Conservation (phyloP, 805 yeast species). For the Helenozyma rhizophorensis region DNA sequence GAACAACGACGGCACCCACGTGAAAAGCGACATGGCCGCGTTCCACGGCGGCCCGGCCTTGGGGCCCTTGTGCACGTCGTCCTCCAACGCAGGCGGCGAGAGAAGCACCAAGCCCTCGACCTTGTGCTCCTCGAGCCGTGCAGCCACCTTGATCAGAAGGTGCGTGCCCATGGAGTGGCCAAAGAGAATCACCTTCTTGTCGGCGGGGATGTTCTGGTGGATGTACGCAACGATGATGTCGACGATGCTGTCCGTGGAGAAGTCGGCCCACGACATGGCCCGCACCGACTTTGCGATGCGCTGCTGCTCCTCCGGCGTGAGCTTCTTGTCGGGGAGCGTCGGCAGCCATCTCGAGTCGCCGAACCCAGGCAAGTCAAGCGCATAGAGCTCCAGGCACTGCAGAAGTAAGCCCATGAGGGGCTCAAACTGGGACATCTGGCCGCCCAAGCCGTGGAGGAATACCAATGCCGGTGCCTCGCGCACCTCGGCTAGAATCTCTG, state of each 20-base stretch:
- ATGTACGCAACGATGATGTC: conserved; percentile 36
- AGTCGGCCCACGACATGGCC: conserved; percentile 38
- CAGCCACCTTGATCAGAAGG: conserved; percentile 44
- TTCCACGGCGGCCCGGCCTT: conserved; percentile 2
- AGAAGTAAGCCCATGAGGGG: conserved; percentile 60
- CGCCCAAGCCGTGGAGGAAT: conserved; percentile 87
- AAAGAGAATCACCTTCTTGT: conserved; percentile 43
- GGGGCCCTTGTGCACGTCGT: conserved; percentile 15
- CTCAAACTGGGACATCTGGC: conserved; percentile 83
- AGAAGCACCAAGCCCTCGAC: conserved; percentile 48
- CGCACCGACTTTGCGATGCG: conserved; percentile 26
- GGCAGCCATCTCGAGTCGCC: conserved; percentile 46
- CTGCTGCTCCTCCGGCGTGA: conserved; percentile 28
- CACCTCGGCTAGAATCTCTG: conserved; percentile 31
- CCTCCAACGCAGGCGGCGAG: conserved; percentile 43
- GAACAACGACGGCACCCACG: conserved; percentile 43
- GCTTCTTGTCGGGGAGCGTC: conserved; percentile 12
- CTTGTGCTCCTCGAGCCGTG: conserved; percentile 28
- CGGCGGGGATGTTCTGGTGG: conserved; percentile 31
- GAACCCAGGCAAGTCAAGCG: conserved; percentile 86
- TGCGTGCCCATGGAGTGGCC: conserved; percentile 79
- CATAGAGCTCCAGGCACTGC: conserved; percentile 57
- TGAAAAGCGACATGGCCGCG: conserved; percentile 26
- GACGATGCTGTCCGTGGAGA: conserved; percentile 37
- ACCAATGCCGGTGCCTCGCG: conserved; percentile 55